Percentiles rank a stretch among this genome's conserved stretches.
Conservation (phyloP, 169 alveolate genomes). For the Cryptosporidium xiaoi region DNA sequence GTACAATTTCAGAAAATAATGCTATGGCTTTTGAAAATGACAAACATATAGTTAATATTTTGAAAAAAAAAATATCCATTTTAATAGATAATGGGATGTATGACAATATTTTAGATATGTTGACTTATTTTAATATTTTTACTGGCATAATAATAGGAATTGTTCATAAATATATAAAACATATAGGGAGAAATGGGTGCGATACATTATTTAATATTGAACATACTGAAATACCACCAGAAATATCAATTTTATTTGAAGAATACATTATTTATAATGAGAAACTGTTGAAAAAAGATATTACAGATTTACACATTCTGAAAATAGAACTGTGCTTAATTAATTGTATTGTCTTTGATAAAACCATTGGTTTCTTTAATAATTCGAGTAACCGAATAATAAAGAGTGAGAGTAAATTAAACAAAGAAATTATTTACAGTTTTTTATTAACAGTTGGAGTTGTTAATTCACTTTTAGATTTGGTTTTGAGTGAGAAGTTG, state of each 20-base stretch:
- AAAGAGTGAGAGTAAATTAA: no score
- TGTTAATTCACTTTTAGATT: slow-evolving; percentile 26
- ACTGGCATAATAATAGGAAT: slow-evolving; percentile 27
- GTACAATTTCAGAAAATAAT: no score
- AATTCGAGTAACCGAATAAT: no score
- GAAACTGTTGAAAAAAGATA: background rate
- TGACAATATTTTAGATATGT: slow-evolving; percentile 3
- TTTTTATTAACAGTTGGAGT: slow-evolving; percentile 36
- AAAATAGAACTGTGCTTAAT: slow-evolving; percentile 18
- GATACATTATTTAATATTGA: background rate
- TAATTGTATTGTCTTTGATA: slow-evolving; percentile 18
- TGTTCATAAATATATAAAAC: slow-evolving; percentile 36
- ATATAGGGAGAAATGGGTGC: background rate
- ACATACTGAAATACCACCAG: background rate
- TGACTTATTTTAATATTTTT: slow-evolving; percentile 5
- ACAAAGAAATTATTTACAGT: background rate
- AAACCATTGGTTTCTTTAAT: background rate
- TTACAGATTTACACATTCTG: background rate
- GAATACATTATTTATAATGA: background rate
- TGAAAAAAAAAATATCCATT: background rate
- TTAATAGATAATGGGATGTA: background rate
- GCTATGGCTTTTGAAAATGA: no score
- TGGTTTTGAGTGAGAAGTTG: slow-evolving; percentile 6
- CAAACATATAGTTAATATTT: background rate
- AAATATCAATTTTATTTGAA: background rate